phyloP scores from a whole-genome alignment of 2,329 filamentous ascomycete species.

The Ceratocystis cacaofunesta region DNA sequence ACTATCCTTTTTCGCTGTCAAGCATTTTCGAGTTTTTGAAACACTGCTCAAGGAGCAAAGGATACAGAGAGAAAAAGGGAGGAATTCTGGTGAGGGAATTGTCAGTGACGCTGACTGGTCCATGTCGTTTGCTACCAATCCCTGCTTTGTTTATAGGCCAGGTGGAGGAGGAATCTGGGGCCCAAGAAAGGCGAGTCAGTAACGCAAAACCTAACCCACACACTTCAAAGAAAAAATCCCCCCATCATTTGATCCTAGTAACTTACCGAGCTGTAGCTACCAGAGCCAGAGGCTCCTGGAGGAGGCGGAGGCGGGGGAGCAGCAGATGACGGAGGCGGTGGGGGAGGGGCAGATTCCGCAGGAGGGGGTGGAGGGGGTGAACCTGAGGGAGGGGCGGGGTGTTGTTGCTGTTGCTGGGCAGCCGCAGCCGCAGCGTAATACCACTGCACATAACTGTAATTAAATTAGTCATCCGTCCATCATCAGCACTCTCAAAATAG shows the following conservation, averaged over 20 bases:
- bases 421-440: slow-evolving; percentile 40
- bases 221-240: background rate
- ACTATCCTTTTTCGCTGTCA: background rate
- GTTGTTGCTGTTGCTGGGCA: slow-evolving; percentile 35
- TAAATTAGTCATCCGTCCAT: slow-evolving; percentile 17
- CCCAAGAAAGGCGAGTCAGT: background rate
- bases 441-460: slow-evolving; percentile 46
- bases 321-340: slow-evolving; percentile 23
- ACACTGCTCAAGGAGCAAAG: background rate
- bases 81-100: too few relatives aligned
- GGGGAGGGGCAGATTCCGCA: slow-evolving; percentile 41
- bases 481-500: background rate
- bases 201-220: background rate
- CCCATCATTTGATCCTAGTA: slow-evolving; percentile 15
- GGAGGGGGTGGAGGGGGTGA: slow-evolving; percentile 49
- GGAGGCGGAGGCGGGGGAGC: slow-evolving; percentile 37
- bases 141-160: slow-evolving; percentile 10
- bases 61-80: too few relatives aligned
- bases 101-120: background rate
- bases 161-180: slow-evolving; percentile 9
- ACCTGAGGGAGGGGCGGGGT: slow-evolving; percentile 31
- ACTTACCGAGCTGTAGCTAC: slow-evolving; percentile 50
- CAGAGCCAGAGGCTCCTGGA: slow-evolving; percentile 34
- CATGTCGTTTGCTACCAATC: background rate
- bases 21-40: background rate